Evolutionary conservation across 768 basidiomycete species (phyloP).

Genomic region (Crassisporium funariophilum): DNA sequence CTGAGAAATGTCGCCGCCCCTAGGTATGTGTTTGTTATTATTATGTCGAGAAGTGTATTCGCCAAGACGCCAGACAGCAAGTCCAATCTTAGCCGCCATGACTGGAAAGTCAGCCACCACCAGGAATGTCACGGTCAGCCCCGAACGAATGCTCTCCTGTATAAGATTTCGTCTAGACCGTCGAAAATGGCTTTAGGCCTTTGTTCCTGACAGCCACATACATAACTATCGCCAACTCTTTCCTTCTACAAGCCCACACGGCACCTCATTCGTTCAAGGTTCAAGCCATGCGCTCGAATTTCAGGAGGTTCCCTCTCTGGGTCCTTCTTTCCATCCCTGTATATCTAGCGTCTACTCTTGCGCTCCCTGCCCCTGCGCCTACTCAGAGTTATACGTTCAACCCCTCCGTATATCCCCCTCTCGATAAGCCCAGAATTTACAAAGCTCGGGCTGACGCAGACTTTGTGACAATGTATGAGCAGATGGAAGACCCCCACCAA

Average conservation of each 20-base stretch:
- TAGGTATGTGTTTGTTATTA: conserved; percentile 1
- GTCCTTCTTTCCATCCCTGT: not conserved
- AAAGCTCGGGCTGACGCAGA: conserved; percentile 4
- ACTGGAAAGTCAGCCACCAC: no score
- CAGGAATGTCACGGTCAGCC: no score
- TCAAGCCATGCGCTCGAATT: not conserved
- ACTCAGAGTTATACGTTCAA: not conserved
- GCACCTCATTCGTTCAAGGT: conserved; percentile 12
- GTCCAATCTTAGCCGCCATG: no score
- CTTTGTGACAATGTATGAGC: conserved; percentile 15
- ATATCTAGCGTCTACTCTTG: not conserved
- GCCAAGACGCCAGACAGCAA: no score
- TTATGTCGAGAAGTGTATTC: no score
- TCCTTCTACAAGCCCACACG: conserved; percentile 18
- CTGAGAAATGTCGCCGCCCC: not conserved
- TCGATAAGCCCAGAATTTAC: no score
- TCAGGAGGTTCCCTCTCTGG: no score
- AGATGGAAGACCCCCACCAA: conserved; percentile 10
- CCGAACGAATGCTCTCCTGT: not conserved
- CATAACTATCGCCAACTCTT: not conserved
- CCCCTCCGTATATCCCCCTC: not conserved
- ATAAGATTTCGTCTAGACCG: not conserved
- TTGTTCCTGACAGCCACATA: conserved; percentile 1
- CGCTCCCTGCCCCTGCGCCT: conserved; percentile 9
- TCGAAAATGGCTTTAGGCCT: not conserved